Conservation (phyloP, 495 filamentous ascomycete species). For the Geoglossum glabrum region DNA sequence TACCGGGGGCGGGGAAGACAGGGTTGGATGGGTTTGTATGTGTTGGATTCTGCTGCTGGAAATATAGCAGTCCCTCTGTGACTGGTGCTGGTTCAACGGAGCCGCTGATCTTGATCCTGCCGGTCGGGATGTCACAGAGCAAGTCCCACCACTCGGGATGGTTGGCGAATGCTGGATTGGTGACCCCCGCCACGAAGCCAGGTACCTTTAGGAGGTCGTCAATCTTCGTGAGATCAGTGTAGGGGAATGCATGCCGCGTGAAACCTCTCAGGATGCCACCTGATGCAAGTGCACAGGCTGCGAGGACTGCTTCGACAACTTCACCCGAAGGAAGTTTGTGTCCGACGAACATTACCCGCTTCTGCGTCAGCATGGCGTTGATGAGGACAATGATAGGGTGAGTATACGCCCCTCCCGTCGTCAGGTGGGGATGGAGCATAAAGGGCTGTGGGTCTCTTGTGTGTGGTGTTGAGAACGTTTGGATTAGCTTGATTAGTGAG, state of each 20-base stretch:
- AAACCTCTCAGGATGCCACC: conserved; percentile 91
- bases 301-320: conserved; percentile 87
- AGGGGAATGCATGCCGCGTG: conserved; percentile 94
- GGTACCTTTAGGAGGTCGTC: conserved; percentile 90
- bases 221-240: conserved; percentile 94
- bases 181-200: conserved; percentile 94
- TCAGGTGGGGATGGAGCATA: conserved; percentile 74
- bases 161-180: conserved; percentile 86
- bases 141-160: conserved; percentile 98
- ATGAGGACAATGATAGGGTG: conserved; percentile 61
- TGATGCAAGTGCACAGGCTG: conserved; percentile 78
- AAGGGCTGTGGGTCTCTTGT: conserved; percentile 69
- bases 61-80: conserved; percentile 66
- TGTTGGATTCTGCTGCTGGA: conserved; percentile 56
- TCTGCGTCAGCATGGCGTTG: conserved; percentile 82
- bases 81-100: conserved; percentile 55
- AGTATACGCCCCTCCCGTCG: conserved; percentile 64
- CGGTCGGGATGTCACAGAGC: conserved; percentile 79
- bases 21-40: conserved; percentile 26
- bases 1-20: conserved; percentile 22
- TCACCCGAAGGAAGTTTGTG: conserved; percentile 86
- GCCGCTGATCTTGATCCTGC: conserved; percentile 80
- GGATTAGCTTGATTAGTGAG: conserved; percentile 88
- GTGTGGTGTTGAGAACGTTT: conserved; percentile 72
- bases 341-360: conserved; percentile 86